A percentile compares a stretch with the other conserved stretches of the same genome.
Conservation (phyloP, 1,284 basidiomycete species). For the Austroboletus niveus region DNA sequence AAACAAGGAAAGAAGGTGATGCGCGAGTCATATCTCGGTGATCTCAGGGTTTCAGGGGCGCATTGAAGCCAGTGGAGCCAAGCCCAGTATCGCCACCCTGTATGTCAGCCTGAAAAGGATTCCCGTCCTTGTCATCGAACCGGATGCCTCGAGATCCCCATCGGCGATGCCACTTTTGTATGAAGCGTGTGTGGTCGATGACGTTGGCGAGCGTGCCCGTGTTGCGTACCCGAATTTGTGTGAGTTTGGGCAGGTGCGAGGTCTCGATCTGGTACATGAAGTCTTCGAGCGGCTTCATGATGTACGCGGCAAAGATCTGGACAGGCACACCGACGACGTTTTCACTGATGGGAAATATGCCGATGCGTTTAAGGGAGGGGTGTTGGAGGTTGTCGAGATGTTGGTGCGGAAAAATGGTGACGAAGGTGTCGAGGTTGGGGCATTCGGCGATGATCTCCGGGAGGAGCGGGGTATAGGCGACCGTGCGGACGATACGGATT, state of each 20-base stretch:
- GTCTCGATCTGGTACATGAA: conserved; percentile 38
- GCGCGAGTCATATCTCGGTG: no score
- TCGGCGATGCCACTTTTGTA: conserved; percentile 37
- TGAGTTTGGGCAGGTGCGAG: conserved; percentile 36
- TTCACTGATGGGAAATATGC: conserved; percentile 34
- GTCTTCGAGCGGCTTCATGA: conserved; percentile 39
- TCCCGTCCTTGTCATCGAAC: conserved; percentile 40
- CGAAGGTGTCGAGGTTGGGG: conserved; percentile 38
- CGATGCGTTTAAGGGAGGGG: conserved; percentile 30
- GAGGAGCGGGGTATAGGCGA: conserved; percentile 31
- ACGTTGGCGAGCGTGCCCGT: conserved; percentile 37
- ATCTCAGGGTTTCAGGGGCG: neutral
- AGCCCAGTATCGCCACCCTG: conserved; percentile 11
- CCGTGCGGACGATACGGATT: conserved; percentile 38
- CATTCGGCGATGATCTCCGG: conserved; percentile 37
- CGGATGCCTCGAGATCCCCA: conserved; percentile 37
- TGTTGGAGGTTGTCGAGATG: conserved; percentile 29
- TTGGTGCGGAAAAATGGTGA: conserved; percentile 37
- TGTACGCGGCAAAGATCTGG: conserved; percentile 31
- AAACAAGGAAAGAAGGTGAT: no score
- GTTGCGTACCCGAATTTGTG: conserved; percentile 39
- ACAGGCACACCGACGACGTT: conserved; percentile 27
- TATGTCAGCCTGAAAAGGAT: conserved; percentile 26
- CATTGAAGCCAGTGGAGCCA: neutral
- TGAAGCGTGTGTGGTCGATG: conserved; percentile 30